A percentile compares a stretch with the other conserved stretches of the same genome.
These are phyloP conservation scores for Xylariomycetidae sp. DNA, from an alignment of 2,329 filamentous ascomycete species.

Conservation along the genomic window DNA sequence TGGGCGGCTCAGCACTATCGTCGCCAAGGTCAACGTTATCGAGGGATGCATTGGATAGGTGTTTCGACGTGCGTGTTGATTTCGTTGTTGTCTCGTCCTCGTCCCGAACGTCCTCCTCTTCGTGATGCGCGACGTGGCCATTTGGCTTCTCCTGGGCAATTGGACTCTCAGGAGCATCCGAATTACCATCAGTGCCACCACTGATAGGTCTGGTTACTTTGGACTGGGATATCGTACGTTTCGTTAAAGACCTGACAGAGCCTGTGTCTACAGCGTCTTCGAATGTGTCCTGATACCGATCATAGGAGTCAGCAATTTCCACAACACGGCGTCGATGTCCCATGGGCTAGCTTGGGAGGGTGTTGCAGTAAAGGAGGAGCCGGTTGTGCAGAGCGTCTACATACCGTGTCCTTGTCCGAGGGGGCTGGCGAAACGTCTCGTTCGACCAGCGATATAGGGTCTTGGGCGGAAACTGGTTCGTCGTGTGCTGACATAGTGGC, in stretches of 20 bases:
- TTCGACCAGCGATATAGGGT: conserved; percentile 17
- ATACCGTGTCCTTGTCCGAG: conserved; percentile 37
- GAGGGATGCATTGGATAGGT: conserved; percentile 43
- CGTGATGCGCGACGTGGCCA: conserved; percentile 5
- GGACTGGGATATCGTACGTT: conserved; percentile 36
- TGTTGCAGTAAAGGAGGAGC: conserved; percentile 6
- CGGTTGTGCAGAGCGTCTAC: conserved; percentile 14
- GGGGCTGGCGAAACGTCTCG: conserved; percentile 21
- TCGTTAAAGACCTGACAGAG: conserved; percentile 61
- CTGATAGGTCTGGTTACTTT: conserved; percentile 24
- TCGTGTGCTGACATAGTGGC: conserved; percentile 26
- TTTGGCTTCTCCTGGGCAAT: conserved; percentile 17
- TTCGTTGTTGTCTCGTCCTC: conserved; percentile 14
- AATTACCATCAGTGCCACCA: conserved; percentile 19
- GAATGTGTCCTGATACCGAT: conserved; percentile 61
- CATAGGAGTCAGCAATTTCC: conserved; percentile 11
- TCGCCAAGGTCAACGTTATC: conserved; percentile 66
- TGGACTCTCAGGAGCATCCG: conserved; percentile 14
- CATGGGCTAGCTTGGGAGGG: conserved; percentile 7
- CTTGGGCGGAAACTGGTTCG: conserved; percentile 19
- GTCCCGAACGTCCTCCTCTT: conserved; percentile 11
- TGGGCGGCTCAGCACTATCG: conserved; percentile 30
- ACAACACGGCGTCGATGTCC: neutral
- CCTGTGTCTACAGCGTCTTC: conserved; percentile 73
- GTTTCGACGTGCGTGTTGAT: conserved; percentile 36